Conservation (phyloP, 2,329 filamentous ascomycete genomes). For the Fusarium sp. region DNA sequence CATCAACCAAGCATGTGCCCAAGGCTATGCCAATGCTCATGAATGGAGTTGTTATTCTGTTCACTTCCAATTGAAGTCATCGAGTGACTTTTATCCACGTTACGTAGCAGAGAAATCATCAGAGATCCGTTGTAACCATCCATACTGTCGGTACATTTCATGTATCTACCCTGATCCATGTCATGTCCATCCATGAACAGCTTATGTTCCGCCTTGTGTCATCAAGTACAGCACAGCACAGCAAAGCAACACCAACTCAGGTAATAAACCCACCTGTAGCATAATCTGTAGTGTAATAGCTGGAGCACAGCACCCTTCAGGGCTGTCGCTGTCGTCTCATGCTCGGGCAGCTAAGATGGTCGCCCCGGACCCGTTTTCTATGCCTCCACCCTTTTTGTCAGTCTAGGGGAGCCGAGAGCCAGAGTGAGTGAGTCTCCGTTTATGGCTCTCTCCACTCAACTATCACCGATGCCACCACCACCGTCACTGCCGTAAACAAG, state of each 20-base stretch:
- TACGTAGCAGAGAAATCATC: conserved; percentile 11
- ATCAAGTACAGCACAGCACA: not conserved
- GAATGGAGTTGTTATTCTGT: conserved; percentile 14
- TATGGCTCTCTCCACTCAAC: conserved; percentile 22
- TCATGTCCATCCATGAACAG: conserved; percentile 11
- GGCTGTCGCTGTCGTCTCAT: conserved; percentile 35
- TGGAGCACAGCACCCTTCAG: conserved; percentile 2
- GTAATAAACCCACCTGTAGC: not conserved
- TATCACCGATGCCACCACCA: conserved; percentile 34
- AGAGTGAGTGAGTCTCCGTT: not conserved
- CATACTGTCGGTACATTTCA: conserved; percentile 15
- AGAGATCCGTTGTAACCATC: conserved; percentile 24
- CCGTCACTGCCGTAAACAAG: conserved; percentile 37
- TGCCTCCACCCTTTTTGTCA: conserved; percentile 18
- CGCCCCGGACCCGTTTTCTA: conserved; percentile 28
- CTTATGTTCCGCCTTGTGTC: not conserved
- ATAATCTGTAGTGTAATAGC: not conserved
- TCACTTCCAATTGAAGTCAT: conserved; percentile 26
- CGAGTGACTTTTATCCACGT: conserved; percentile 1
- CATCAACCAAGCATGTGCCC: not conserved
- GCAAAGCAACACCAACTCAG: not conserved
- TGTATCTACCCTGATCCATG: conserved; percentile 23
- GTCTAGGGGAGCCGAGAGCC: conserved; percentile 29
- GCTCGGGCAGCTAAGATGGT: conserved; percentile 34
- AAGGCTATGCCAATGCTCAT: conserved; percentile 8